Conservation (phyloP, 2,329 filamentous ascomycete genomes). For the Exophiala bonariae region DNA sequence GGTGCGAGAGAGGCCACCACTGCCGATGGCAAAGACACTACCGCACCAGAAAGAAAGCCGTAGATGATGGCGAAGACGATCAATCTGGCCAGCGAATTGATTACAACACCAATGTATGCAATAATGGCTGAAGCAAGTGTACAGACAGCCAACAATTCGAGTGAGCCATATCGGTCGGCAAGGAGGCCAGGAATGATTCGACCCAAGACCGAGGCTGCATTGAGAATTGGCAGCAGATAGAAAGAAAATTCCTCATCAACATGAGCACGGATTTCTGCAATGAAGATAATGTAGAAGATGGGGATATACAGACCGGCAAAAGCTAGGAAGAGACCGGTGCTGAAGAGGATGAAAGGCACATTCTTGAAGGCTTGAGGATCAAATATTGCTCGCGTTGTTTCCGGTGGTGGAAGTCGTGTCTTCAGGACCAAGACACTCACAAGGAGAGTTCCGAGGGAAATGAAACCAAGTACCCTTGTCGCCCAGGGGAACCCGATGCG, state of each 20-base stretch:
- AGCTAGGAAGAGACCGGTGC: constrained; percentile 27
- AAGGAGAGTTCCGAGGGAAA: too few species aligned
- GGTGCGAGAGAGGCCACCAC: too few species aligned
- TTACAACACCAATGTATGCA: constrained; percentile 32
- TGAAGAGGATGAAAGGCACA: constrained; percentile 24
- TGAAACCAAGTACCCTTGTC: too few species aligned
- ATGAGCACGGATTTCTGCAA: constrained; percentile 29
- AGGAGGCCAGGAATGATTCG: constrained; percentile 36
- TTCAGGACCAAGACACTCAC: too few species aligned
- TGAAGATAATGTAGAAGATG: constrained; percentile 35
- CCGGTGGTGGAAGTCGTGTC: too few species aligned
- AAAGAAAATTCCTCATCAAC: constrained; percentile 26
- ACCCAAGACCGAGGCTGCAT: constrained; percentile 37
- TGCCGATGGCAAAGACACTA: too few species aligned
- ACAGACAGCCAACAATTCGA: constrained; percentile 32
- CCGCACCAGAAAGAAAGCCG: constrained; percentile 38
- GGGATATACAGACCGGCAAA: constrained; percentile 33
- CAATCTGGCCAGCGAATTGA: constrained; percentile 29
- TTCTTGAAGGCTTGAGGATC: constrained; percentile 29
- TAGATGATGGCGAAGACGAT: constrained; percentile 34
- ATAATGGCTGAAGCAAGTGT: constrained; percentile 31
- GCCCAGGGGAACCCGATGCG: constrained; percentile 51
- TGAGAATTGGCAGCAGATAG: constrained; percentile 35
- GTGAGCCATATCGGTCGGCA: constrained; percentile 34
- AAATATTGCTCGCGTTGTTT: too few species aligned